Conservation (phyloP, 1,139 yeast genomes). For the Scheffersomyces segobiensis region DNA sequence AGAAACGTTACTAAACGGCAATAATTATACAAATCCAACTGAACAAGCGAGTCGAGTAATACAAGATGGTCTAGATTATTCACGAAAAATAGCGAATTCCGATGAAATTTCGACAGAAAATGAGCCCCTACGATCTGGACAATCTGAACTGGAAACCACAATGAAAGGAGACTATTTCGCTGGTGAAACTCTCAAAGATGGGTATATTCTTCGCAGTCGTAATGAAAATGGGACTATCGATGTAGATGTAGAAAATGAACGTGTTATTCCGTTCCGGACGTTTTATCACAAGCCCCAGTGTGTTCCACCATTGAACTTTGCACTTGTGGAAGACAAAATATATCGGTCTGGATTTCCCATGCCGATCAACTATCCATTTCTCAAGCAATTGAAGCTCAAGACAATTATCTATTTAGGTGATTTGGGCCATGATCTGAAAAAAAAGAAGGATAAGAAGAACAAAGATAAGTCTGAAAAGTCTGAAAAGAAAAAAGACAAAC, state of each 20-base stretch:
- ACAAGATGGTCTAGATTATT: not conserved
- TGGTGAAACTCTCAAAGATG: not conserved
- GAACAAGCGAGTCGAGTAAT: not conserved
- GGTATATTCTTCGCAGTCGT: not conserved
- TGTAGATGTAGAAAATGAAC: not conserved
- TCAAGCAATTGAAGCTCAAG: conserved; percentile 66
- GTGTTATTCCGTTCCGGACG: not conserved
- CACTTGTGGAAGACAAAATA: conserved; percentile 82
- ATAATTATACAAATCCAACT: not conserved
- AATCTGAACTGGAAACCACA: not conserved
- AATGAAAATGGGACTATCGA: not conserved
- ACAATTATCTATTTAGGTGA: conserved; percentile 89
- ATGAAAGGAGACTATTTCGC: not conserved
- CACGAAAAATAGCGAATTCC: not conserved
- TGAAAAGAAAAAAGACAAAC: conserved; percentile 30
- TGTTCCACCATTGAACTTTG: conserved; percentile 90
- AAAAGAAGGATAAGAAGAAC: conserved; percentile 17
- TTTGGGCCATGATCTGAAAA: conserved; percentile 33
- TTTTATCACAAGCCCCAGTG: conserved; percentile 22
- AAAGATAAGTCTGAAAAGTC: conserved; percentile 30
- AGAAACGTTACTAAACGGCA: not conserved
- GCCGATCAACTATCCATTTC: conserved; percentile 76
- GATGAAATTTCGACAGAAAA: not conserved
- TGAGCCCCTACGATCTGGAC: not conserved
- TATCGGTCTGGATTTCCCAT: conserved; percentile 95